Evolutionary conservation across 495 filamentous ascomycete species (phyloP), one percentile per base, ranked within the genome.

Genomic region (Hypomontagnella monticulosa): DNA sequence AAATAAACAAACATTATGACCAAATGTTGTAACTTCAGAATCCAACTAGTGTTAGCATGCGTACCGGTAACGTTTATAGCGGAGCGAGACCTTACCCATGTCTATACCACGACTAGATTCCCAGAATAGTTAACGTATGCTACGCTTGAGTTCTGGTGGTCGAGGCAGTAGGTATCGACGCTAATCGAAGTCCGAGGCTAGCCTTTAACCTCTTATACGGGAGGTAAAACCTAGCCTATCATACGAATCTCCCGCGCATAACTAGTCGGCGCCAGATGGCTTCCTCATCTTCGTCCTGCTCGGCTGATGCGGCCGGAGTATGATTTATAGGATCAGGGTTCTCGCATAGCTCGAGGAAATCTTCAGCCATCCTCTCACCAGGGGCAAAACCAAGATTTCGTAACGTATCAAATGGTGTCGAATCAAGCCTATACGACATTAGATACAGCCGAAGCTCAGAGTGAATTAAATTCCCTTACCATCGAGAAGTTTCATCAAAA

Each of bases 241-340:
- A 74, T 60, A 72, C 33, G 18, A 74, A 74, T 36, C 71, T 71
- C 3, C 71, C 71, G 19, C 57, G 61, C 71, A 74, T 70, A n/a
- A 74, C 71, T 47, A 74, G 58, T 50, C 71, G 69, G 36, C 69
- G 69, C 71, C 71, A 74, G 34, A 74, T 57, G 18, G 66, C 69
- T 19, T 74, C 71, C 63, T 74, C 71, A 20, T 74, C 71, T 42
- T 74, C 71, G 33, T 65, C 63, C 51, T 74, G 71, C 14, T 72
- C 71, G 46, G 47, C 63, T 15, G 63, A 57, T 10, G 52, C 32
- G 19, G 49, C 54, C 6, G 71, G 69, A 4, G 71, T 69, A 27
- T 63, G 61, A 14, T 74, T 63, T 6, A 74, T 57, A 4, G 71
- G 71, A 27, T 74, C 71, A 8, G 71, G 69, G 47, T 74, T 74